phyloP scores from a whole-genome alignment of 768 basidiomycete species.

The Lactarius deliciosus region DNA sequence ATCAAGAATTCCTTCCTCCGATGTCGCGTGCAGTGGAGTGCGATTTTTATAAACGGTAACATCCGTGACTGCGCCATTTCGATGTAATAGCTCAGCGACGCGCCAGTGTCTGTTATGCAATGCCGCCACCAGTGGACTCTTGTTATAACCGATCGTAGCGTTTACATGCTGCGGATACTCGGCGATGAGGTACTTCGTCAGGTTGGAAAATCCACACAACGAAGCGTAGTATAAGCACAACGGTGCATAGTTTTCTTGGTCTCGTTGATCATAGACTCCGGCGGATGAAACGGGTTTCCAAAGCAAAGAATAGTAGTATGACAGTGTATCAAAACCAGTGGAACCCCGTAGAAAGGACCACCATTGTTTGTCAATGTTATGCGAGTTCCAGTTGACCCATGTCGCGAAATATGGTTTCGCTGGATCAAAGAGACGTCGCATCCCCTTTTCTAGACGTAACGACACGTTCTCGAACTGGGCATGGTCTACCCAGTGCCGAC shows the following conservation, averaged over 20 bases:
- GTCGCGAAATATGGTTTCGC: not conserved
- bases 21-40: not conserved
- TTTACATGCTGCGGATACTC: not conserved
- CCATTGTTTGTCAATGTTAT: not conserved
- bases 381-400: not conserved
- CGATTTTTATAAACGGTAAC: not conserved
- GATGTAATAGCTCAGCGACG: not conserved
- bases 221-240: not conserved
- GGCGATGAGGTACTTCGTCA: not conserved
- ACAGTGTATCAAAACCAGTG: no score
- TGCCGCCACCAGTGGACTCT: not conserved
- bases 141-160: not conserved
- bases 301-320: not conserved
- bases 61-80: not conserved
- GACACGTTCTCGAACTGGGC: not conserved
- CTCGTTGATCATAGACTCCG: no score
- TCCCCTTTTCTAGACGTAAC: not conserved
- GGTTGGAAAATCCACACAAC: not conserved
- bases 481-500: not conserved
- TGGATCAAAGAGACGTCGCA: conserved; percentile 3
- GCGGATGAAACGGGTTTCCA: not conserved
- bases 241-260: not conserved
- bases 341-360: not conserved
- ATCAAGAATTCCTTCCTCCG: not conserved
- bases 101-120: not conserved